Conservation (phyloP, 768 basidiomycete species). For the Panaeolus papilionaceus region DNA sequence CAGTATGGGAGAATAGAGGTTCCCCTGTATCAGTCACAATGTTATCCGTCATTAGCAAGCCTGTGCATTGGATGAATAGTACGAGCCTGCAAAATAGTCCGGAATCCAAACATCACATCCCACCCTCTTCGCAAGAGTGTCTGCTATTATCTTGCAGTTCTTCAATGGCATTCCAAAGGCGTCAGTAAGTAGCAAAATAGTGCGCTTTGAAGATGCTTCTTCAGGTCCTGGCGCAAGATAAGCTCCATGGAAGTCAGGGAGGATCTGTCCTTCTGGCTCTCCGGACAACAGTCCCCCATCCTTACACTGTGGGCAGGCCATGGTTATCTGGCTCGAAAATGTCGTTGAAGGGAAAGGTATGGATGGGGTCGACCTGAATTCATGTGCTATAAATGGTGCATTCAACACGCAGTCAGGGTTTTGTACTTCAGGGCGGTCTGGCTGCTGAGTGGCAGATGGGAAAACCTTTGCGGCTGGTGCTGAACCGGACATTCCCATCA, state of each 20-base stretch:
- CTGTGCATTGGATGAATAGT: no score
- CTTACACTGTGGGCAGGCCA: constrained; percentile 50
- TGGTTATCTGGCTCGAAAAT: no score
- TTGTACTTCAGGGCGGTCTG: no score
- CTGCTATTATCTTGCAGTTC: constrained; percentile 60
- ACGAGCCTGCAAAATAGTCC: constrained; percentile 59
- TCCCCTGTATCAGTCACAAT: no score
- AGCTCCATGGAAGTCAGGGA: constrained; percentile 41
- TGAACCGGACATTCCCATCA: no score
- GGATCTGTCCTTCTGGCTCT: constrained; percentile 47
- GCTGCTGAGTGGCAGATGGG: no score
- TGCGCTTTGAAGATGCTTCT: constrained; percentile 32
- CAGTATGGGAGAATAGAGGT: constrained; percentile 34
- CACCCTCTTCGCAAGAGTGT: constrained; percentile 48
- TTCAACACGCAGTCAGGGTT: no score
- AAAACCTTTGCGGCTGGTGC: no score
- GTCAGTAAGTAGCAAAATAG: constrained; percentile 57
- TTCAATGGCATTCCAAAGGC: constrained; percentile 57
- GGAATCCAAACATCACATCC: constrained; percentile 64
- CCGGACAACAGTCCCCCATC: constrained; percentile 51
- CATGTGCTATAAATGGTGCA: no score
- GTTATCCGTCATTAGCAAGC: no score
- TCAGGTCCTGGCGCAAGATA: constrained; percentile 45
- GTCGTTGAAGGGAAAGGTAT: no score
- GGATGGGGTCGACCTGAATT: no score